phyloP scores from a whole-genome alignment of 805 yeast genomes.

The Cyberlindnera mississippiensis region DNA sequence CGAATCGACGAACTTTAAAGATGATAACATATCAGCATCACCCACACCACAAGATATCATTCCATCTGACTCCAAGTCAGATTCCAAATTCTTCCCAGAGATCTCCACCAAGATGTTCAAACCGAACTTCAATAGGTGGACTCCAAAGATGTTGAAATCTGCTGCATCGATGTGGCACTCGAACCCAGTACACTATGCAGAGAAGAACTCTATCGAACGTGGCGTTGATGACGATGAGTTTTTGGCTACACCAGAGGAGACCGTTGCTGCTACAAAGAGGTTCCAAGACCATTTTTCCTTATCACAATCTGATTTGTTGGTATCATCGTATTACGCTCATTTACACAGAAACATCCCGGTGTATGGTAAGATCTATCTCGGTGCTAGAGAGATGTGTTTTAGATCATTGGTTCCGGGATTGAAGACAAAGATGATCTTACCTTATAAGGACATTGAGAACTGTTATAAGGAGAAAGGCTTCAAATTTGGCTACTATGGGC shows the following conservation, averaged over 20 bases:
- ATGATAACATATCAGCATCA: too few species aligned
- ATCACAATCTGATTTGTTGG: constrained; percentile 43
- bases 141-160: constrained; percentile 24
- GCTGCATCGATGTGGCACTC: constrained; percentile 50
- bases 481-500: constrained; percentile 64
- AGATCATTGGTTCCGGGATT: constrained; percentile 76
- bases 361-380: constrained; percentile 80
- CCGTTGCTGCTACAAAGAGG: constrained; percentile 47
- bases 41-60: too few species aligned
- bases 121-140: constrained; percentile 14
- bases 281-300: constrained; percentile 67
- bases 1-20: not conserved
- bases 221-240: constrained; percentile 45
- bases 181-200: constrained; percentile 55
- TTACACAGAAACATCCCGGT: constrained; percentile 68
- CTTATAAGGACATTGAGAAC: constrained; percentile 66
- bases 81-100: constrained; percentile 3
- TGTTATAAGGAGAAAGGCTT: constrained; percentile 66
- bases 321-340: constrained; percentile 69
- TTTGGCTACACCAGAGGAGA: constrained; percentile 41
- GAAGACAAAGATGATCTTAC: constrained; percentile 77
- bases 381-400: constrained; percentile 68
- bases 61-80: not conserved
- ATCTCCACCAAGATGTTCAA: constrained; percentile 7
- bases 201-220: constrained; percentile 34